Conservation (phyloP, 2,329 filamentous ascomycete species). For the Verticillium longisporum region DNA sequence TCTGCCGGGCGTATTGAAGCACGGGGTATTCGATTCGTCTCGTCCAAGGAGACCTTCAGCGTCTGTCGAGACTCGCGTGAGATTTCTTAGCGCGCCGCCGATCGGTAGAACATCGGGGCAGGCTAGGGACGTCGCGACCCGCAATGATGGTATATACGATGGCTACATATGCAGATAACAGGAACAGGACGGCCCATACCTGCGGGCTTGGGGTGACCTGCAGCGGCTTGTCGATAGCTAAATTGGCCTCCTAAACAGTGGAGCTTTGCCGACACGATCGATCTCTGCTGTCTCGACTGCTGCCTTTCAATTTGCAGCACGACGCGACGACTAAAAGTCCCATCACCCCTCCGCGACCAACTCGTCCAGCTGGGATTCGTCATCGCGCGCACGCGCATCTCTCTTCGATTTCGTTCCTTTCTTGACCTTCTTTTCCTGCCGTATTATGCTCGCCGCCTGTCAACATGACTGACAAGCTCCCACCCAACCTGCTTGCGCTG, state of each 20-base stretch:
- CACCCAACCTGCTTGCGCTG: constrained; percentile 83
- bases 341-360: not conserved
- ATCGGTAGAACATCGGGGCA: not conserved
- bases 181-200: not conserved
- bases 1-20: not conserved
- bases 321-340: not conserved
- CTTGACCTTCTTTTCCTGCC: not conserved
- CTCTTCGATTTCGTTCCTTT: not conserved
- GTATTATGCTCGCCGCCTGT: not conserved
- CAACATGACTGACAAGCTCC: constrained; percentile 90
- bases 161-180: not conserved
- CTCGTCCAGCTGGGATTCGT: not conserved
- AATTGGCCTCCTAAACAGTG: not conserved
- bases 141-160: not conserved
- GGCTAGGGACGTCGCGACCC: not conserved
- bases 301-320: not conserved
- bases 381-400: not conserved
- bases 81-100: constrained; percentile 1
- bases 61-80: not conserved
- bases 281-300: not conserved
- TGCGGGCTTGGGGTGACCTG: not conserved
- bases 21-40: not conserved
- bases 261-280: not conserved
- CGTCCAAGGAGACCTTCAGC: not conserved
- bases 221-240: not conserved